Conservation (phyloP, 306 rosid species). For the Trifolium dubium region DNA sequence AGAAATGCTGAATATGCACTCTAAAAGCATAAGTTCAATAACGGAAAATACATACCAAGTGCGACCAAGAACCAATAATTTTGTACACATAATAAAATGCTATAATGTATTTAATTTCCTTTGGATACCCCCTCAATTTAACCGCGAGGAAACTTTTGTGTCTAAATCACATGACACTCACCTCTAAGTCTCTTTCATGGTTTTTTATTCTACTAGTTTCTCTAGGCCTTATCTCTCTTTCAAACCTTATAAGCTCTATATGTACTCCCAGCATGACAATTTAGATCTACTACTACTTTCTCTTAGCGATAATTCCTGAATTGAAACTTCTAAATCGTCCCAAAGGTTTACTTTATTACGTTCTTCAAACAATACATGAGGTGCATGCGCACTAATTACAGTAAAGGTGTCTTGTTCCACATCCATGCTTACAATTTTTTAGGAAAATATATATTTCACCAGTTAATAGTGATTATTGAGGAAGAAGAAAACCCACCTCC, state of each 20-base stretch:
- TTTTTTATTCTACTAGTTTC: not conserved
- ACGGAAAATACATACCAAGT: not conserved
- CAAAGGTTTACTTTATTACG: not conserved
- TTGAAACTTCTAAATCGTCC: not conserved
- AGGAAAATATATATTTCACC: not conserved
- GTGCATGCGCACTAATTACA: not conserved
- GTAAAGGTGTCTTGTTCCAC: not conserved
- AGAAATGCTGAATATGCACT: conserved; percentile 2
- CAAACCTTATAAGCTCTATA: not conserved
- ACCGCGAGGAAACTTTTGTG: too few species aligned
- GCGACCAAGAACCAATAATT: not conserved
- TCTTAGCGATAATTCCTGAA: not conserved
- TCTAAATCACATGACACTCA: too few species aligned
- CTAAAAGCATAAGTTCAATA: not conserved
- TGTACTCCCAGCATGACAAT: not conserved
- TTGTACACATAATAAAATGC: not conserved
- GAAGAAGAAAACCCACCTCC: conserved; percentile 63
- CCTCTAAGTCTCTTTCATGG: too few species aligned
- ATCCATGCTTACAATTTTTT: not conserved
- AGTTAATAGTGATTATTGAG: conserved; percentile 1
- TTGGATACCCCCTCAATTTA: not conserved
- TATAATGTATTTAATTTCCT: not conserved
- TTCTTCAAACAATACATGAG: not conserved
- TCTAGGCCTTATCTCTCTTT: not conserved
- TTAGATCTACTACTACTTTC: not conserved